Evolutionary conservation across 768 basidiomycete species (phyloP).

Genomic region (Pulveroboletus frians): DNA sequence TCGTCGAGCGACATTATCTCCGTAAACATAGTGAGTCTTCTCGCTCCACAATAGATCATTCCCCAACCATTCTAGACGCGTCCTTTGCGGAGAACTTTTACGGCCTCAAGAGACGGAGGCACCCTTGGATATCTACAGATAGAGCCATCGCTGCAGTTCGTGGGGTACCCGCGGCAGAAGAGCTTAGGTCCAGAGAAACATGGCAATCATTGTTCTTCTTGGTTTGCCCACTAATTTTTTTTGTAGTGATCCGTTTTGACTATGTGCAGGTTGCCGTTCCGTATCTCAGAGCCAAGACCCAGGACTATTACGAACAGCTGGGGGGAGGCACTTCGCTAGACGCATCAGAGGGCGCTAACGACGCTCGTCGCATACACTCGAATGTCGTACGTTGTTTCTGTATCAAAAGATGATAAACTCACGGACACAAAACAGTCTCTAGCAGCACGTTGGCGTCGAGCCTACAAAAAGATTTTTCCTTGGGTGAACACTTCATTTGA

Average conservation of each 20-base stretch:
- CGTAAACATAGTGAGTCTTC: constrained; percentile 66
- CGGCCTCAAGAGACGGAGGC: constrained; percentile 75
- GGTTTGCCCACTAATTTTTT: constrained; percentile 41
- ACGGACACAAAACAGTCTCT: constrained; percentile 38
- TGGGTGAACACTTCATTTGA: constrained; percentile 76
- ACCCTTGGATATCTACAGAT: constrained; percentile 65
- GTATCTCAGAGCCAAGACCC: constrained; percentile 82
- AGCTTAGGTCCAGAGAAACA: constrained; percentile 61
- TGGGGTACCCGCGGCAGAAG: constrained; percentile 59
- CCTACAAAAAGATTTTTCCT: constrained; percentile 76
- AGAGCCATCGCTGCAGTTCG: constrained; percentile 64
- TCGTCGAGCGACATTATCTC: constrained; percentile 90
- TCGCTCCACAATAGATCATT: not conserved
- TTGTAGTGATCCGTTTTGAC: not conserved
- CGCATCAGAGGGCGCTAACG: constrained; percentile 50
- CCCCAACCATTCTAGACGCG: constrained; percentile 52
- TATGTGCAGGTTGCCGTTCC: constrained; percentile 67
- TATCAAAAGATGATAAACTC: not conserved
- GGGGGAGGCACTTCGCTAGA: constrained; percentile 79
- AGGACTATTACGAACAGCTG: constrained; percentile 85
- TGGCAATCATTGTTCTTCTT: constrained; percentile 75
- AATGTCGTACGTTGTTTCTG: constrained; percentile 44
- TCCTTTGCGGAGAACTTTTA: constrained; percentile 97
- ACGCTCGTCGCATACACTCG: constrained; percentile 39
- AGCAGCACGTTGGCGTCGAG: constrained; percentile 47